phyloP scores from a whole-genome alignment of 331 rosid genomes.

The Prunus yedoensis region DNA sequence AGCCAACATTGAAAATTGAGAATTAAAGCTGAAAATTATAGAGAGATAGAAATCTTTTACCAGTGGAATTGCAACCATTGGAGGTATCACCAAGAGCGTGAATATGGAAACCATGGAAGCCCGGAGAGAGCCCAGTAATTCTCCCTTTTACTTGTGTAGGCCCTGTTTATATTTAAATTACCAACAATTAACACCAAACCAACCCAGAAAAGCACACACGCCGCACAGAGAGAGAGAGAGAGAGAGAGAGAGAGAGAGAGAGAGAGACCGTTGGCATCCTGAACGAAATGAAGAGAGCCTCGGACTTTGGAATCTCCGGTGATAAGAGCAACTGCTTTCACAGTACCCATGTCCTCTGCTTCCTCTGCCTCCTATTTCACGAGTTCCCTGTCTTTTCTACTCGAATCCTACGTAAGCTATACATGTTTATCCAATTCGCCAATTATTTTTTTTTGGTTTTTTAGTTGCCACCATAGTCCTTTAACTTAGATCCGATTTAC shows the following conservation, averaged over 20 bases:
- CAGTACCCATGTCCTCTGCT: constrained; percentile 27
- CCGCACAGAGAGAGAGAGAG: neutral
- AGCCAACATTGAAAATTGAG: neutral
- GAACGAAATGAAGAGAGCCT: constrained; percentile 74
- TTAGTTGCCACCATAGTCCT: no score
- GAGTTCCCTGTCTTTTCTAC: neutral
- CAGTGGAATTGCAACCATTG: constrained; percentile 86
- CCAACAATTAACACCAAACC: neutral
- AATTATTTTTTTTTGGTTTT: no score
- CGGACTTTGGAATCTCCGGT: constrained; percentile 51
- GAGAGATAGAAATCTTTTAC: constrained; percentile 27
- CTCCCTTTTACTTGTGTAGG: constrained; percentile 66
- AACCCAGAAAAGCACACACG: neutral
- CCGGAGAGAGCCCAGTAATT: constrained; percentile 66
- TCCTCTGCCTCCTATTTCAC: neutral
- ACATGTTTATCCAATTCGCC: no score
- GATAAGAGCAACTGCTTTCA: constrained; percentile 73
- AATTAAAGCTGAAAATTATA: neutral
- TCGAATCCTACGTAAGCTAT: neutral
- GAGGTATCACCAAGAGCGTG: constrained; percentile 91
- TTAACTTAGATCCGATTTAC: no score
- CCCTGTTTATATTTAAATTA: constrained; percentile 28
- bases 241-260: neutral
- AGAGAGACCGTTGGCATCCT: constrained; percentile 51
- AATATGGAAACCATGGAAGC: constrained; percentile 84